Evolutionary conservation across 371 early-diverging fungal species (phyloP).

Genomic region (Lichtheimia hyalospora): DNA sequence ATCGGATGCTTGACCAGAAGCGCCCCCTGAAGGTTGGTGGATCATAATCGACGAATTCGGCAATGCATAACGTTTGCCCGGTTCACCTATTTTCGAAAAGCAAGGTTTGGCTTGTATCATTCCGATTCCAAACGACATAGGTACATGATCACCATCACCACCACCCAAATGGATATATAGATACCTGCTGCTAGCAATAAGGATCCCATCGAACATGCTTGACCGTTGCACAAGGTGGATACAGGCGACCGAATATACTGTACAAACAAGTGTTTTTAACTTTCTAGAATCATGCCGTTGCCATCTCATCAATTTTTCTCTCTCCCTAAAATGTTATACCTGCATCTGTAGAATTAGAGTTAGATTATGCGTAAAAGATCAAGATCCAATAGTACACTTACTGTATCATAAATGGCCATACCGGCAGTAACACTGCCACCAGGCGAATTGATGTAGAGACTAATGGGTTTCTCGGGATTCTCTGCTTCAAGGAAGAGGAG

Average conservation of each 20-base stretch:
- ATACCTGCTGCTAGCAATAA: slow-evolving; percentile 85
- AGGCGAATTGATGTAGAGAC: slow-evolving; percentile 95
- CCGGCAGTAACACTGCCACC: slow-evolving; percentile 96
- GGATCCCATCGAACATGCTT: slow-evolving; percentile 98
- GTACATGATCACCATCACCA: not conserved
- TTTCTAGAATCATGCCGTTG: too few species aligned
- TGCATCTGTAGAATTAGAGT: not conserved
- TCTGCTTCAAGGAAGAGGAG: slow-evolving; percentile 95
- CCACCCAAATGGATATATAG: not conserved
- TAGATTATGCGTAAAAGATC: not conserved
- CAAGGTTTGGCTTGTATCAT: not conserved
- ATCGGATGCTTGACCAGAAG: slow-evolving; percentile 95
- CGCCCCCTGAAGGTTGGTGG: slow-evolving; percentile 97
- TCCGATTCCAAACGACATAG: not conserved
- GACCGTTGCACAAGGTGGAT: slow-evolving; percentile 93
- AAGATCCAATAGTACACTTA: slow-evolving; percentile 30
- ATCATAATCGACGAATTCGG: slow-evolving; percentile 96
- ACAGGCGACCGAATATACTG: slow-evolving; percentile 93
- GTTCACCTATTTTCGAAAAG: slow-evolving; percentile 55
- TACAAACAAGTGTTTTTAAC: slow-evolving; percentile 2
- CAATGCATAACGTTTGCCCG: slow-evolving; percentile 85
- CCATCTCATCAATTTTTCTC: too few species aligned
- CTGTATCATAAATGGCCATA: slow-evolving; percentile 92
- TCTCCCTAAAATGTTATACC: not conserved
- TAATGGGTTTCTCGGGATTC: slow-evolving; percentile 90